A percentile compares a stretch with the other conserved stretches of the same genome.
phyloP scores from a whole-genome alignment of 202 grass and related monocot genomes.

The Musa balbisiana region DNA sequence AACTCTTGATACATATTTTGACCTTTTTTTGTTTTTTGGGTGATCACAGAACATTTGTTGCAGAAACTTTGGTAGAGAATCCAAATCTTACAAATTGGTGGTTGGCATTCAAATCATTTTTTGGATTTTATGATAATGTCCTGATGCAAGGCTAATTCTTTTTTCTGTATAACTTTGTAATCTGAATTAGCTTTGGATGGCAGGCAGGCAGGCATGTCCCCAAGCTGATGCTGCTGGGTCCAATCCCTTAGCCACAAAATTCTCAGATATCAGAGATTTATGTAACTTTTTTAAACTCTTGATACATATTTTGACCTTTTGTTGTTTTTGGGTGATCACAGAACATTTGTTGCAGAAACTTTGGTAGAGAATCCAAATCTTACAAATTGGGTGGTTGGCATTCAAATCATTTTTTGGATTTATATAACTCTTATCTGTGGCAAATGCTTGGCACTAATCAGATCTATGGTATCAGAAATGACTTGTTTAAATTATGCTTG shows the following conservation, averaged over 20 bases:
- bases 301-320: background rate
- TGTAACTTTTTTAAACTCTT: slow-evolving; percentile 6
- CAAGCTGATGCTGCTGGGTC: slow-evolving; percentile 24
- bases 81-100: slow-evolving; percentile 64
- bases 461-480: slow-evolving; percentile 81
- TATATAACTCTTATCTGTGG: slow-evolving; percentile 50
- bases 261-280: slow-evolving; percentile 52
- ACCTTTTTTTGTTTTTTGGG: background rate
- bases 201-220: too few relatives aligned
- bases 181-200: too few relatives aligned
- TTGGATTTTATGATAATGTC: slow-evolving; percentile 26
- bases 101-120: slow-evolving; percentile 62
- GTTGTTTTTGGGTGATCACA: slow-evolving; percentile 26
- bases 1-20: too few relatives aligned
- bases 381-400: slow-evolving; percentile 61
- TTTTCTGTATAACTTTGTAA: slow-evolving; percentile 5
- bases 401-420: slow-evolving; percentile 71
- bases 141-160: too few relatives aligned
- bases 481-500: slow-evolving; percentile 44
- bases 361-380: slow-evolving; percentile 65
- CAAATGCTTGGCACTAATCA: slow-evolving; percentile 82
- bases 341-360: slow-evolving; percentile 70
- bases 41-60: slow-evolving; percentile 56
- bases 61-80: slow-evolving; percentile 73
- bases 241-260: slow-evolving; percentile 30